Conservation (phyloP, 2,329 filamentous ascomycete genomes). For the Cadophora sp. region DNA sequence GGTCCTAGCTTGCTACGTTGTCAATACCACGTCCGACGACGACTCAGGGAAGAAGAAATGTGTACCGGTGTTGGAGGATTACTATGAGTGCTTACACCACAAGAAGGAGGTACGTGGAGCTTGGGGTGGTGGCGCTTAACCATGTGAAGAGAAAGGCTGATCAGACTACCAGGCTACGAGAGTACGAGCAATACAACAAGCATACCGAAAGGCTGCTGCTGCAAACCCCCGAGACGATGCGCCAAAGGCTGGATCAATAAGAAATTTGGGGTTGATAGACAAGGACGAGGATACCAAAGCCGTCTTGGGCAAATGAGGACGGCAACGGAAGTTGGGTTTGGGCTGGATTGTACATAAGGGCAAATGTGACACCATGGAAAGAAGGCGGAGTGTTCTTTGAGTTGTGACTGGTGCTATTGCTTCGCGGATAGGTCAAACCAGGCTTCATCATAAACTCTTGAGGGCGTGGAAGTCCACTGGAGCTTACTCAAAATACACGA, state of each 20-base stretch:
- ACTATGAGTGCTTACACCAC: constrained; percentile 98
- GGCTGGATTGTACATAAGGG: constrained; percentile 42
- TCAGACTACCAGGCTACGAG: constrained; percentile 65
- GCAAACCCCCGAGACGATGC: constrained; percentile 79
- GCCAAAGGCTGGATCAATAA: constrained; percentile 84
- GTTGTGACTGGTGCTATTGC: neutral
- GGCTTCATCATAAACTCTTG: neutral
- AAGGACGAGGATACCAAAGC: constrained; percentile 82
- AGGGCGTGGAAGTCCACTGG: neutral
- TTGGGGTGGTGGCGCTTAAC: neutral
- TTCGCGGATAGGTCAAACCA: neutral
- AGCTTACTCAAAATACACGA: neutral
- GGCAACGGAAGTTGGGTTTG: constrained; percentile 1
- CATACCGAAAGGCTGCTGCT: constrained; percentile 81
- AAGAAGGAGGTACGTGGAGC: constrained; percentile 84
- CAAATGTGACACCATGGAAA: constrained; percentile 17
- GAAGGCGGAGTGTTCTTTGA: neutral
- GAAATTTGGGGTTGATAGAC: constrained; percentile 82
- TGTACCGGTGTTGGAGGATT: constrained; percentile 85
- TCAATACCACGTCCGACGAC: constrained; percentile 84
- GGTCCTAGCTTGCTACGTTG: constrained; percentile 95
- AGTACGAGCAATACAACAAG: constrained; percentile 78
- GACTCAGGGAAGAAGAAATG: constrained; percentile 88
- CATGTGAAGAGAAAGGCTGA: constrained; percentile 15
- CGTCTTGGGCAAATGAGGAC: constrained; percentile 49